Evolutionary conservation across 2,329 filamentous ascomycete species (phyloP), one percentile per base, ranked within the genome.

Genomic region (Sclerotinia nivalis): DNA sequence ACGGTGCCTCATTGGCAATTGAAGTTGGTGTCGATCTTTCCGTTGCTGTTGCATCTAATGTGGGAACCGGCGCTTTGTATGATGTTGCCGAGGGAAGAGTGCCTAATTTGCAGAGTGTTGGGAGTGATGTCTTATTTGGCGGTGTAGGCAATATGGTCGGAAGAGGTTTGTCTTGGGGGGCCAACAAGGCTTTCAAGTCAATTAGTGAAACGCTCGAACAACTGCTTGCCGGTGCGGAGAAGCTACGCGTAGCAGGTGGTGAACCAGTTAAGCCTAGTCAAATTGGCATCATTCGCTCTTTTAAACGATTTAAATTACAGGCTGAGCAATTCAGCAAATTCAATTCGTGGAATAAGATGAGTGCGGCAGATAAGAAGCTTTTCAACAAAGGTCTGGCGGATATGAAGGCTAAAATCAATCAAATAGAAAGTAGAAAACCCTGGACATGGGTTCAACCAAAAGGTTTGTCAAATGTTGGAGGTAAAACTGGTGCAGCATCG

Each of bases 371-470:
- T 22, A 58, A 13, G n/a, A 58, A 58, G 20, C 55, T 58, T 13
- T 58, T 37, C 31, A 47, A 47, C 4, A 61, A 47, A 47, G 58
- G 25, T 31, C 25, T 61, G 8, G 18, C 43, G 9, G 58, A 31
- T 7, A 61, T 61, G 18, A 22, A 47, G 18, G 25, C 15, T 13
- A 61, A 31, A 47, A 61, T 22, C 40, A 10, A 61, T 25, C 9
- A 47, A 13, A 61, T 61, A 13, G 18, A 45, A 28, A 45, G 37
- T 45, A 45, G 56, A 22, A 25, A 47, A 15, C 15, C 20, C 1
- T 58, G 58, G 58, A 60, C 40, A 13, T 58, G 55, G 31, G 12
- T 47, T 31, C 58, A 61, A 31, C 25, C 58, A 25, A 61, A 47
- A 13, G 9, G 31, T 31, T 18, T 61, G 10, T 40, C 40, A 31